Evolutionary conservation across 495 filamentous ascomycete species (phyloP).

Genomic region (Symbiotaphrina buchneri): DNA sequence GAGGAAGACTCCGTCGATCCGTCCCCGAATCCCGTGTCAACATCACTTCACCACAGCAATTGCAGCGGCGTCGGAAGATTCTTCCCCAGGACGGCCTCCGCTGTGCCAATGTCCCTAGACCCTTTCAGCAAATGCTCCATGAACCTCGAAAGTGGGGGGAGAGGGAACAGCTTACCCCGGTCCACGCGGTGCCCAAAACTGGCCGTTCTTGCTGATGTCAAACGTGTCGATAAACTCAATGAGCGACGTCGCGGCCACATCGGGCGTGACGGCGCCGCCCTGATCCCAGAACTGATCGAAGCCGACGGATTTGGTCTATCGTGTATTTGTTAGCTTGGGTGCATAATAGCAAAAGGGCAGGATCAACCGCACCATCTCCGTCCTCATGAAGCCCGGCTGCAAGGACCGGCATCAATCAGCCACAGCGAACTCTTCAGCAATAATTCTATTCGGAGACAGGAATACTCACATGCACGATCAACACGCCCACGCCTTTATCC

Average conservation of each 20-base stretch:
- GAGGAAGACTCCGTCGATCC: too few relatives aligned
- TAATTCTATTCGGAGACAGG: neutral
- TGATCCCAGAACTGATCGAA: slow-evolving; percentile 50
- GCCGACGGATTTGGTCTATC: slow-evolving; percentile 40
- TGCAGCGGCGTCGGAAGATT: slow-evolving; percentile 38
- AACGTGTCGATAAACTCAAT: slow-evolving; percentile 36
- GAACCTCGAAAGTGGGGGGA: neutral
- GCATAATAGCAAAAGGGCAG: too few relatives aligned
- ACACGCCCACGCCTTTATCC: slow-evolving; percentile 35
- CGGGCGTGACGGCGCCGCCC: slow-evolving; percentile 44
- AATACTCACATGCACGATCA: slow-evolving; percentile 27
- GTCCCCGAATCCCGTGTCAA: too few relatives aligned
- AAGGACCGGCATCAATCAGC: neutral
- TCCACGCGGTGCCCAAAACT: slow-evolving; percentile 53
- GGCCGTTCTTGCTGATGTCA: slow-evolving; percentile 38
- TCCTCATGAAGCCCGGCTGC: slow-evolving; percentile 47
- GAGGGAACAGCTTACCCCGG: slow-evolving; percentile 22
- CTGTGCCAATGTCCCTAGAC: slow-evolving; percentile 42
- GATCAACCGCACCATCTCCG: too few relatives aligned
- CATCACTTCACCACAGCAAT: slow-evolving; percentile 43
- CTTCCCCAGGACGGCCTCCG: slow-evolving; percentile 36
- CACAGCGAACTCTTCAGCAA: neutral
- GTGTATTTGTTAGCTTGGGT: too few relatives aligned
- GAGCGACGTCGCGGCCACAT: slow-evolving; percentile 40
- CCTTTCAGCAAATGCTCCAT: slow-evolving; percentile 4